Percentiles rank a stretch among this genome's conserved stretches.
Evolutionary conservation across 202 grass and related monocot species (phyloP).

Genomic region (Saccharum hybrid): DNA sequence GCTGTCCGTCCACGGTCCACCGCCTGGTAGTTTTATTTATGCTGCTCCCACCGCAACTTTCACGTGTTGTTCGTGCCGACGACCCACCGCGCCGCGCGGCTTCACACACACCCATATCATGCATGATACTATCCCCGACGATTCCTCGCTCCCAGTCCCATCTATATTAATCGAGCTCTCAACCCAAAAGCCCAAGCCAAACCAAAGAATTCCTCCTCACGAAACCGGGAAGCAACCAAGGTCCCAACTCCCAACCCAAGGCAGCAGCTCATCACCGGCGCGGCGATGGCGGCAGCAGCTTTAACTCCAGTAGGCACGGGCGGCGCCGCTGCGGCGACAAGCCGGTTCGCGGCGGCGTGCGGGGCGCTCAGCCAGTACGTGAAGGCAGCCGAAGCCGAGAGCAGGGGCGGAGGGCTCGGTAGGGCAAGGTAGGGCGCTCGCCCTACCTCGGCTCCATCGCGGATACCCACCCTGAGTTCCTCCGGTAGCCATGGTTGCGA

Average conservation of each 20-base stretch:
- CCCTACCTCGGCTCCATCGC: no score
- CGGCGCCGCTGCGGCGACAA: neutral
- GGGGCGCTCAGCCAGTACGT: slow-evolving; percentile 55
- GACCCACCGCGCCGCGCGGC: neutral
- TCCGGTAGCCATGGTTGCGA: no score
- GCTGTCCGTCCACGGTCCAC: neutral
- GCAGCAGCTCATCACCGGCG: neutral
- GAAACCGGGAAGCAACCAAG: neutral
- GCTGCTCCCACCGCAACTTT: neutral
- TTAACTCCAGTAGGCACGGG: neutral
- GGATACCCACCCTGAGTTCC: no score
- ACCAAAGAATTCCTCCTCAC: neutral
- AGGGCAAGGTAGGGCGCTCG: no score
- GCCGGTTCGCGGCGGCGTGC: slow-evolving; percentile 51
- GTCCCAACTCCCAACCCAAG: no score
- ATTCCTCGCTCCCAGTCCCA: no score
- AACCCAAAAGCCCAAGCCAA: neutral
- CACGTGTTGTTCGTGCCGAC: slow-evolving; percentile 34
- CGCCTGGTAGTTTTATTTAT: neutral
- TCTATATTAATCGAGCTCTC: neutral
- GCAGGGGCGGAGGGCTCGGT: no score
- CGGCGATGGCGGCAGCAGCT: neutral
- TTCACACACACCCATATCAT: neutral
- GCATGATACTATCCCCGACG: no score
- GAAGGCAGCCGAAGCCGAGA: slow-evolving; percentile 32